A percentile compares a stretch with the other conserved stretches of the same genome.
Conservation (phyloP, 352 stramenopile species). For the Globisporangium cylindrosporum region DNA sequence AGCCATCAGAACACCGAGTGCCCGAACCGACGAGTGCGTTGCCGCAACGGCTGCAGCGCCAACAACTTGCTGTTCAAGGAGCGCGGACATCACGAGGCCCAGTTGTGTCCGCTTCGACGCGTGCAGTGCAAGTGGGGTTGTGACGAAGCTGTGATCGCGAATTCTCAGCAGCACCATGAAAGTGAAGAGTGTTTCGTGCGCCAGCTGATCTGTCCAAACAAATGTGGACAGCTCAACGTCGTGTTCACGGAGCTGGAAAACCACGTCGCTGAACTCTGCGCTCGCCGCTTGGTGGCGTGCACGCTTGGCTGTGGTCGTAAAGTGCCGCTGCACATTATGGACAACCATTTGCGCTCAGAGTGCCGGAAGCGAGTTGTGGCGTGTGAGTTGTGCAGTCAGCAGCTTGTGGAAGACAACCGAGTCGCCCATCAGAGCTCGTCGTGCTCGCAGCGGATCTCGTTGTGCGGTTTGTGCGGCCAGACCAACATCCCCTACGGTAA, state of each 20-base stretch:
- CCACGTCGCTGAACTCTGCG: slow-evolving; percentile 35
- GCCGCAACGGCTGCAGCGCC: slow-evolving; percentile 58
- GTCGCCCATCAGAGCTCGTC: slow-evolving; percentile 26
- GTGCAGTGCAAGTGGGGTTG: slow-evolving; percentile 61
- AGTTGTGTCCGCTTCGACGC: slow-evolving; percentile 41
- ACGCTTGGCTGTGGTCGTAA: slow-evolving; percentile 45
- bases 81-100: slow-evolving; percentile 44
- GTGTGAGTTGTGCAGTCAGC: slow-evolving; percentile 33
- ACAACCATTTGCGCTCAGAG: slow-evolving; percentile 27
- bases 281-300: slow-evolving; percentile 35
- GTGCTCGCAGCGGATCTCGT: slow-evolving; percentile 43
- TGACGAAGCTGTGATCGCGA: slow-evolving; percentile 45
- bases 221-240: slow-evolving; percentile 38
- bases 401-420: slow-evolving; percentile 38
- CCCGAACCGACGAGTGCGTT: slow-evolving; percentile 48
- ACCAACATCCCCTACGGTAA: slow-evolving; percentile 28
- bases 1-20: slow-evolving; percentile 46
- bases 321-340: slow-evolving; percentile 48
- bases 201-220: slow-evolving; percentile 46
- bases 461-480: slow-evolving; percentile 55
- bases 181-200: slow-evolving; percentile 49
- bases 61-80: slow-evolving; percentile 39
- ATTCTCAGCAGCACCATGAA: slow-evolving; percentile 44
- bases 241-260: slow-evolving; percentile 33
- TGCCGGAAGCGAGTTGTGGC: slow-evolving; percentile 43